Conservation (phyloP, 306 rosid species). For the Quillaja saponaria region DNA sequence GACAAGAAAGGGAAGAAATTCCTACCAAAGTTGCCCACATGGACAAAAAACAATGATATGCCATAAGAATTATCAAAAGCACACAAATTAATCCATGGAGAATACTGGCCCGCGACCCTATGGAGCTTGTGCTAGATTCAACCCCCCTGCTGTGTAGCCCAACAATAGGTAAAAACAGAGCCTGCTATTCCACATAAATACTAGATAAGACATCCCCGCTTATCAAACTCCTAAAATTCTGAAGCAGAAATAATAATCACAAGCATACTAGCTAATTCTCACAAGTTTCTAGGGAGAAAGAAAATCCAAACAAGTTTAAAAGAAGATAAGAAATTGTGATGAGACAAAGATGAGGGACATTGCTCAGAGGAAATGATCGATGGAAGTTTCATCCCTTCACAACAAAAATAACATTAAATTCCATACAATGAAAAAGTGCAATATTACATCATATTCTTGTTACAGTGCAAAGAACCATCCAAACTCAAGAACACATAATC, state of each 20-base stretch:
- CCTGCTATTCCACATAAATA: neutral
- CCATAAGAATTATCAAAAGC: too few relatives aligned
- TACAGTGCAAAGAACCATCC: neutral
- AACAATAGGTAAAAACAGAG: too few relatives aligned
- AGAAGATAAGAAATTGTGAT: neutral
- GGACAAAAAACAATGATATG: too few relatives aligned
- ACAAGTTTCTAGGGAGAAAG: neutral
- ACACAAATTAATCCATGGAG: too few relatives aligned
- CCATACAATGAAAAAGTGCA: neutral
- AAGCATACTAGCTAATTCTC: neutral
- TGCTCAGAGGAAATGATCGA: constrained; percentile 6
- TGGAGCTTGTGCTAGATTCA: too few relatives aligned
- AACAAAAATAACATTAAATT: neutral
- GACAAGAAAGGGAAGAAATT: too few relatives aligned
- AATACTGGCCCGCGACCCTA: too few relatives aligned
- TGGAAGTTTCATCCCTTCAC: constrained; percentile 9
- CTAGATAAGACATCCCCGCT: neutral
- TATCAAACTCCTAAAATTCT: neutral
- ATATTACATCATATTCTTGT: neutral
- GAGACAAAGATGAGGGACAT: neutral
- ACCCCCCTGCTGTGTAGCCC: too few relatives aligned
- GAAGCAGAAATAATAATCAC: neutral
- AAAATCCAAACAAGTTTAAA: neutral
- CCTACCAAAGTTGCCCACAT: too few relatives aligned
- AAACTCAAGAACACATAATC: neutral